Evolutionary conservation across 257 asterid genomes (phyloP).

Genomic region (Solanum rostratum): DNA sequence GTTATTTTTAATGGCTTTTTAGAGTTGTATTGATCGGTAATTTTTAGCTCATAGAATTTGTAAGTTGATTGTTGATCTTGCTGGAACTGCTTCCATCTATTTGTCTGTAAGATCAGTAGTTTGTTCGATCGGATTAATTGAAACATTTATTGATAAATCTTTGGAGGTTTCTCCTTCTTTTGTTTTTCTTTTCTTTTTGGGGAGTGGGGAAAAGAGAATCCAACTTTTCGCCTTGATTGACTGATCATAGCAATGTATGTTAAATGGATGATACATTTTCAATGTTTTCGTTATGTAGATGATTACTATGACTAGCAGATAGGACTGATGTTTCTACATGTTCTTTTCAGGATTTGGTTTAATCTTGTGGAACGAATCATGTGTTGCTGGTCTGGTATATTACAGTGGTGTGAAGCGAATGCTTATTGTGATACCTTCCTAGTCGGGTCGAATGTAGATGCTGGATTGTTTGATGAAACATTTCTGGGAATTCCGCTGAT

Average conservation of each 20-base stretch:
- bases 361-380: not conserved
- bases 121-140: not conserved
- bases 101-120: not conserved
- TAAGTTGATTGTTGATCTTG: not conserved
- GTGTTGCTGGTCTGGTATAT: not conserved
- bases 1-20: not conserved
- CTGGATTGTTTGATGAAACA: not conserved
- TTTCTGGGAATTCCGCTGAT: not conserved
- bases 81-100: not conserved
- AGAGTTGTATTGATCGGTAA: not conserved
- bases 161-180: not conserved
- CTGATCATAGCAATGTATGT: not conserved
- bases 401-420: not conserved
- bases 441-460: not conserved
- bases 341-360: slow-evolving; percentile 2
- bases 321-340: not conserved
- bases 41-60: not conserved
- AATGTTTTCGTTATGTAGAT: not conserved
- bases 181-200: too few species aligned
- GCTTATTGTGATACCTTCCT: not conserved
- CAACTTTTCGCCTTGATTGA: not conserved
- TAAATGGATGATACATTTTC: not conserved
- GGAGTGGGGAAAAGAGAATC: too few species aligned
- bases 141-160: not conserved
- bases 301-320: not conserved